Evolutionary conservation across 2,329 filamentous ascomycete genomes (phyloP).

Genomic region (Cladophialophora immunda): DNA sequence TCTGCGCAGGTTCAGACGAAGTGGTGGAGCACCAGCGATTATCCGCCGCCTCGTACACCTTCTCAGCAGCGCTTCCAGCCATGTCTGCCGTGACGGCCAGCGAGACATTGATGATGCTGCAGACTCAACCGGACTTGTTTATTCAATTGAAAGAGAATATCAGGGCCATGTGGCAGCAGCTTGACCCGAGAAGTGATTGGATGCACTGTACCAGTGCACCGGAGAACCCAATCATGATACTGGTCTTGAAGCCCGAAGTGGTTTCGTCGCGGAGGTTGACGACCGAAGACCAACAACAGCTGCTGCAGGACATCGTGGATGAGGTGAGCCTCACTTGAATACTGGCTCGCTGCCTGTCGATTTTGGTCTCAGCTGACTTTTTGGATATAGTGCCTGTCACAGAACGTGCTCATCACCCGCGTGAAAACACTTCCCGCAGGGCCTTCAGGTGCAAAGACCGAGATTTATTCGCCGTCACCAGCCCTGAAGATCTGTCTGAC

Average conservation of each 20-base stretch:
- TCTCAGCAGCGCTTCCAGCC: constrained; percentile 91
- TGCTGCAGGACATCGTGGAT: constrained; percentile 92
- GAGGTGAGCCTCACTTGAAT: constrained; percentile 71
- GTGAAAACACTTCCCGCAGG: constrained; percentile 79
- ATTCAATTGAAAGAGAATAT: constrained; percentile 84
- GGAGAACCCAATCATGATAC: constrained; percentile 87
- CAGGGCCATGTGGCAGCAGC: constrained; percentile 81
- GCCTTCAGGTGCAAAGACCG: constrained; percentile 69
- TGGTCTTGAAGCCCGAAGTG: constrained; percentile 84
- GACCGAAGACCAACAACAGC: constrained; percentile 78
- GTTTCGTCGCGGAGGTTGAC: constrained; percentile 74
- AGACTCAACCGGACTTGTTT: constrained; percentile 85
- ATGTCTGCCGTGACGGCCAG: constrained; percentile 95
- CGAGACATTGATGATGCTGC: constrained; percentile 85
- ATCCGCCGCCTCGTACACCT: constrained; percentile 90
- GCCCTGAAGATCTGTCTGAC: constrained; percentile 93
- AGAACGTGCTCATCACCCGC: constrained; percentile 87
- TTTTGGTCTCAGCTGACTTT: constrained; percentile 13
- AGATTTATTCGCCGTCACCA: constrained; percentile 72
- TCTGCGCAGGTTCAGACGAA: constrained; percentile 90
- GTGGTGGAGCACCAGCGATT: constrained; percentile 97
- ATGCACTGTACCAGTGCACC: constrained; percentile 79
- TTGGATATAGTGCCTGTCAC: constrained; percentile 73
- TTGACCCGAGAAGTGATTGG: constrained; percentile 95
- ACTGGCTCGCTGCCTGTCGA: neutral